Percentiles rank a stretch among this genome's conserved stretches.
phyloP scores from a whole-genome alignment of 2,329 filamentous ascomycete genomes.

The Claviceps maximensis region DNA sequence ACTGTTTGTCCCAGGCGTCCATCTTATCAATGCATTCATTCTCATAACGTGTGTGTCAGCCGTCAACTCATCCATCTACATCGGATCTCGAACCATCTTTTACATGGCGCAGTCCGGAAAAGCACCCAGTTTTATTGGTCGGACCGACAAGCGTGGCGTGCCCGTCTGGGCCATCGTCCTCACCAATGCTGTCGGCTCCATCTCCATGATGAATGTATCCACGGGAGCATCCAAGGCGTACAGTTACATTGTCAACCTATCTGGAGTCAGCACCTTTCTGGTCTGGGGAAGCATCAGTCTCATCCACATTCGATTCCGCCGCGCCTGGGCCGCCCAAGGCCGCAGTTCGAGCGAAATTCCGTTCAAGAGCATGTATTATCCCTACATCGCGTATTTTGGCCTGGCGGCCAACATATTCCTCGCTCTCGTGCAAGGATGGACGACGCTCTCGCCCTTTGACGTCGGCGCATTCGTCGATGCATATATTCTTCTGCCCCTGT shows the following conservation, averaged over 20 bases:
- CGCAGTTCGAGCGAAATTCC: slow-evolving; percentile 40
- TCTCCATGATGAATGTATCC: slow-evolving; percentile 64
- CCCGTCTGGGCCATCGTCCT: slow-evolving; percentile 49
- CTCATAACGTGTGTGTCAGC: slow-evolving; percentile 59
- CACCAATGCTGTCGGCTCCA: slow-evolving; percentile 55
- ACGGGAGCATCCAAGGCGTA: slow-evolving; percentile 54
- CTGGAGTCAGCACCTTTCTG: slow-evolving; percentile 56
- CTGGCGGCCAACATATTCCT: slow-evolving; percentile 44
- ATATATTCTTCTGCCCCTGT: slow-evolving; percentile 48
- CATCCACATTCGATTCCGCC: slow-evolving; percentile 58
- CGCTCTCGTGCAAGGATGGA: slow-evolving; percentile 49
- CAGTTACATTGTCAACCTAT: slow-evolving; percentile 55
- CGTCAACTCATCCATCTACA: slow-evolving; percentile 65
- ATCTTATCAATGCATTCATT: slow-evolving; percentile 68
- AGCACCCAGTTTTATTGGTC: slow-evolving; percentile 55
- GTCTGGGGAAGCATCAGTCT: slow-evolving; percentile 60
- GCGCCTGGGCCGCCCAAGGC: slow-evolving; percentile 47
- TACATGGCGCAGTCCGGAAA: slow-evolving; percentile 65
- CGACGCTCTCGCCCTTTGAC: slow-evolving; percentile 43
- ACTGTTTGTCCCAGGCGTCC: slow-evolving; percentile 29
- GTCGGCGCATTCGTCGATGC: slow-evolving; percentile 49
- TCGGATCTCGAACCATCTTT: slow-evolving; percentile 59
- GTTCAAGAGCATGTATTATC: slow-evolving; percentile 40
- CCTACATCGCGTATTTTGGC: slow-evolving; percentile 46
- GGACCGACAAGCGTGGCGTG: slow-evolving; percentile 51